Percentiles rank a stretch among this genome's conserved stretches.
Conservation (phyloP, 495 filamentous ascomycete genomes). For the Podospora sp. region DNA sequence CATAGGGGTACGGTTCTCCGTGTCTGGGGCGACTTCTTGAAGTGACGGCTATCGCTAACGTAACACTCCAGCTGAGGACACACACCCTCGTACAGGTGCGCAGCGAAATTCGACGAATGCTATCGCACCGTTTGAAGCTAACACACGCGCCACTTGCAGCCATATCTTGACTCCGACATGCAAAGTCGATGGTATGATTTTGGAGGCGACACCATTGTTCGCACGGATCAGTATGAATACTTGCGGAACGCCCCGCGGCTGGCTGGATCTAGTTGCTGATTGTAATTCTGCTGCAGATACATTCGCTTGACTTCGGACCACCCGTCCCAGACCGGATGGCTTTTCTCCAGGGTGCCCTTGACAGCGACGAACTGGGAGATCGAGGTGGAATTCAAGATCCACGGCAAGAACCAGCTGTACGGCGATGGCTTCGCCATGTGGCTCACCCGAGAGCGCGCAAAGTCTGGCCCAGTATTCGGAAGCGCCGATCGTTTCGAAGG, state of each 20-base stretch:
- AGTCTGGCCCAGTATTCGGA: slow-evolving; percentile 84
- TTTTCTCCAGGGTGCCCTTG: slow-evolving; percentile 90
- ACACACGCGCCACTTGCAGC: slow-evolving; percentile 52
- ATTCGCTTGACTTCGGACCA: slow-evolving; percentile 90
- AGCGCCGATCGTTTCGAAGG: slow-evolving; percentile 88
- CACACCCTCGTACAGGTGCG: slow-evolving; percentile 67
- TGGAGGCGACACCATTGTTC: slow-evolving; percentile 91
- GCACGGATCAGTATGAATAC: slow-evolving; percentile 77
- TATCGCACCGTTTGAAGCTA: slow-evolving; percentile 1
- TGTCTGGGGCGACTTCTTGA: neutral
- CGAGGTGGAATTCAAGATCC: slow-evolving; percentile 91
- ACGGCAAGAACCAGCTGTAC: slow-evolving; percentile 74
- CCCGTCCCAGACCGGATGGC: slow-evolving; percentile 85
- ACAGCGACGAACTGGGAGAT: slow-evolving; percentile 99
- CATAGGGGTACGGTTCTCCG: slow-evolving; percentile 51
- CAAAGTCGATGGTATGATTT: slow-evolving; percentile 99
- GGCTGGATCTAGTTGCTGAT: neutral
- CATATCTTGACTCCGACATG: slow-evolving; percentile 97
- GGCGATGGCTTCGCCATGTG: slow-evolving; percentile 98
- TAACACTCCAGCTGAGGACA: slow-evolving; percentile 64
- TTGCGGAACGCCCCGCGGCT: neutral
- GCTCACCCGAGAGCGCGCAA: slow-evolving; percentile 91
- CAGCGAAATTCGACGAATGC: slow-evolving; percentile 1
- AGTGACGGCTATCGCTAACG: slow-evolving; percentile 15
- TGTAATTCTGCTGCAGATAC: slow-evolving; percentile 59